Percentiles rank a stretch among this genome's conserved stretches.
phyloP scores from a whole-genome alignment of 345 rosid genomes.

The Populus deltoides region DNA sequence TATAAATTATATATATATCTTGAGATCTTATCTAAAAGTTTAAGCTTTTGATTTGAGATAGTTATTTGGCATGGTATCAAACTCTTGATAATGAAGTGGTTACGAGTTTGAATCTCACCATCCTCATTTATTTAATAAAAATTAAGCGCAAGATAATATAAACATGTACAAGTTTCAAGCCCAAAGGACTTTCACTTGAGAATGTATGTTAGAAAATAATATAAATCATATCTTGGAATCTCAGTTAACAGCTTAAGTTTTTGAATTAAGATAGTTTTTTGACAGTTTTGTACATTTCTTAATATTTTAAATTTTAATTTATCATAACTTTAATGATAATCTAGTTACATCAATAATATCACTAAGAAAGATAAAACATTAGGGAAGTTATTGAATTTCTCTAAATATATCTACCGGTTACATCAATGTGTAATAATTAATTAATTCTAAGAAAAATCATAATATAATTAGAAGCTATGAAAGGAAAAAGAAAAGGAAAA shows the following conservation, averaged over 20 bases:
- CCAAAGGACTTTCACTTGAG: accelerated
- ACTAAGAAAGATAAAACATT: no score
- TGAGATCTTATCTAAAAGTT: accelerated
- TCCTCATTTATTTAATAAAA: background rate
- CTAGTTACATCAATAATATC: accelerated
- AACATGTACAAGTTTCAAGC: accelerated
- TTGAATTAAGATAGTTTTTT: accelerated
- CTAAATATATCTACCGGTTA: no score
- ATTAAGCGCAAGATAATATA: background rate
- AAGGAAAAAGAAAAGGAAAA: no score
- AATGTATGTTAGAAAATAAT: background rate
- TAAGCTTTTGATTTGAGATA: accelerated
- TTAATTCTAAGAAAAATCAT: no score
- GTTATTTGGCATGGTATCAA: accelerated
- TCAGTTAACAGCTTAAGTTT: no score
- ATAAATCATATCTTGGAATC: background rate
- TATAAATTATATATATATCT: no score
- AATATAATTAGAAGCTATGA: no score
- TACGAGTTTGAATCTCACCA: accelerated
- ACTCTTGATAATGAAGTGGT: accelerated
- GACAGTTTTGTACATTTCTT: no score
- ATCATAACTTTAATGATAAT: no score
- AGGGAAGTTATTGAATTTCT: no score
- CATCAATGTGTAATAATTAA: no score
- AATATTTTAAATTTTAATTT: no score